These are phyloP conservation scores for Miamiensis avidus DNA, from an alignment of 169 alveolate species.

Conservation along the genomic window DNA sequence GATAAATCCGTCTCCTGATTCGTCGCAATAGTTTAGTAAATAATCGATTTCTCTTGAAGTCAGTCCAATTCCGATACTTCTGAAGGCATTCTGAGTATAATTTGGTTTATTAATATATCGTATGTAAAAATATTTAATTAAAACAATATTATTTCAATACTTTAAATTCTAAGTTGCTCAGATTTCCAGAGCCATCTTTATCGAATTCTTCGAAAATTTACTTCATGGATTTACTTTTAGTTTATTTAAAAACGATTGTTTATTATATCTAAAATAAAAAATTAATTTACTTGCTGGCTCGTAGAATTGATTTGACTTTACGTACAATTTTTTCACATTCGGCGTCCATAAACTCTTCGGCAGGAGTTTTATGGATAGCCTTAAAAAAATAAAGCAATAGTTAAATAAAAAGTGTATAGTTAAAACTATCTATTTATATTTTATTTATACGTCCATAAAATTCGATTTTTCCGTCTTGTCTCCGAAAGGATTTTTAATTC, in stretches of 20 bases:
- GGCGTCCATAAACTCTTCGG: not conserved
- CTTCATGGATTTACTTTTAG: constrained; percentile 15
- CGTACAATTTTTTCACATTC: constrained; percentile 27
- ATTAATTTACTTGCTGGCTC: not conserved
- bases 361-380: not conserved
- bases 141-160: not conserved
- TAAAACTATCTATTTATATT: no score
- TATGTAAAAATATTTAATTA: no score
- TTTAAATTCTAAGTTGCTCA: constrained; percentile 59
- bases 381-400: no score
- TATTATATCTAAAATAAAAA: no score
- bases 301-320: constrained; percentile 41
- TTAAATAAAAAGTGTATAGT: no score
- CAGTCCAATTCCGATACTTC: constrained; percentile 62
- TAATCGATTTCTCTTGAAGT: constrained; percentile 75
- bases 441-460: not conserved
- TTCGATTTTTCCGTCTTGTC: not conserved
- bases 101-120: no score
- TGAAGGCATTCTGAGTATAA: constrained; percentile 46
- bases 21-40: constrained; percentile 52
- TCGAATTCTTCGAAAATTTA: constrained; percentile 45
- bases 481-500: not conserved
- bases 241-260: not conserved
- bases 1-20: constrained; percentile 59
- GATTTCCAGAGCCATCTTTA: constrained; percentile 45